phyloP scores from a whole-genome alignment of 1,139 yeast species.

The Candida mesenterica region DNA sequence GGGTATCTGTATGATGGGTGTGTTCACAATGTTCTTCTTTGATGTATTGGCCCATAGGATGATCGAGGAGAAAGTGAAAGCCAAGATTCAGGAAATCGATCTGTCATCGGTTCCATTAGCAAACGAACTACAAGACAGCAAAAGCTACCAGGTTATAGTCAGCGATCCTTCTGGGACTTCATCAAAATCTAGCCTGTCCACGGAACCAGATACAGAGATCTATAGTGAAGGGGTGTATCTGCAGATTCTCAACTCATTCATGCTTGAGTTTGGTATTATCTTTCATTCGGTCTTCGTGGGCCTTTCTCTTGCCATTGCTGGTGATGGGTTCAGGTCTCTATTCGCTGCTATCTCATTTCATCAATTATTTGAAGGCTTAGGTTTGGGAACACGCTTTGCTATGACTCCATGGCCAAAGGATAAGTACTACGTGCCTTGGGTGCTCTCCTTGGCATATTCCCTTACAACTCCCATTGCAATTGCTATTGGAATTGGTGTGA shows the following conservation, averaged over 20 bases:
- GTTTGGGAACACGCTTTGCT: constrained; percentile 42
- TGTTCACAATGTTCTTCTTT: constrained; percentile 31
- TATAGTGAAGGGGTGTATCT: constrained; percentile 14
- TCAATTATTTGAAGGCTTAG: constrained; percentile 43
- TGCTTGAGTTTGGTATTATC: constrained; percentile 40
- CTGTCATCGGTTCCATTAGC: too few relatives aligned
- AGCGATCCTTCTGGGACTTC: not conserved
- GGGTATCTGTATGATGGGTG: constrained; percentile 40
- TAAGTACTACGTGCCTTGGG: constrained; percentile 33
- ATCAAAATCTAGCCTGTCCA: not conserved
- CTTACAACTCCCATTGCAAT: constrained; percentile 37
- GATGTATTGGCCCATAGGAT: constrained; percentile 28
- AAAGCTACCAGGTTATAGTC: not conserved
- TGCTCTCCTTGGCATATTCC: constrained; percentile 30
- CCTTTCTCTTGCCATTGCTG: constrained; percentile 39
- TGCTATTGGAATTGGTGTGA: constrained; percentile 37
- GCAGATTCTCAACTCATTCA: constrained; percentile 25
- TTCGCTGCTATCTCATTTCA: constrained; percentile 41
- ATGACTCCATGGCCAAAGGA: constrained; percentile 34
- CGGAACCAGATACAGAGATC: not conserved
- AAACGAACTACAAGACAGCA: not conserved
- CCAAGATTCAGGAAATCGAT: not conserved
- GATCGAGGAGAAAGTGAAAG: constrained; percentile 12
- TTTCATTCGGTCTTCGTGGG: constrained; percentile 44
- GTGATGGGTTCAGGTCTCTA: constrained; percentile 34